Evolutionary conservation across 2,329 filamentous ascomycete species (phyloP).

Genomic region (Penicillium olsonii): DNA sequence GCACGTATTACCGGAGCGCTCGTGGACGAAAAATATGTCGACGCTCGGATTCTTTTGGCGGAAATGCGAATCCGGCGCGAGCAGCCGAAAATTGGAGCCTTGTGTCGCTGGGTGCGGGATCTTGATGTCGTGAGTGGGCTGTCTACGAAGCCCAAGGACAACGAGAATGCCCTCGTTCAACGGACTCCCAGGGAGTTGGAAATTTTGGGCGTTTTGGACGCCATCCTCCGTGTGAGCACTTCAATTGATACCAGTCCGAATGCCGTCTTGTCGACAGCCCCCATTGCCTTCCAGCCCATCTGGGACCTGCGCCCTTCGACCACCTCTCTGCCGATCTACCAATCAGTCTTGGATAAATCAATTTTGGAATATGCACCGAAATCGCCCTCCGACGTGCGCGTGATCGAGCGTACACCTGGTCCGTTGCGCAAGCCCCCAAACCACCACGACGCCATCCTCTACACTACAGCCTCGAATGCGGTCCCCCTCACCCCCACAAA

Average conservation of each 20-base stretch:
- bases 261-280: conserved; percentile 40
- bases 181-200: conserved; percentile 52
- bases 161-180: conserved; percentile 21
- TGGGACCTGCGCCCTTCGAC: conserved; percentile 60
- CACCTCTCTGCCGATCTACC: conserved; percentile 51
- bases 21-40: conserved; percentile 64
- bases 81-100: conserved; percentile 66
- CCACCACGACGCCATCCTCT: conserved; percentile 65
- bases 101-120: conserved; percentile 73
- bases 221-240: conserved; percentile 64
- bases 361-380: conserved; percentile 47
- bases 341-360: conserved; percentile 60
- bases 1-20: conserved; percentile 67
- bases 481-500: conserved; percentile 52
- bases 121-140: conserved; percentile 69
- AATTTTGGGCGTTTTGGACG: conserved; percentile 63
- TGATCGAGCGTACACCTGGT: conserved; percentile 65
- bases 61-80: conserved; percentile 70
- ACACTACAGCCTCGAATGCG: conserved; percentile 60
- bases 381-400: conserved; percentile 45
- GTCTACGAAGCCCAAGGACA: conserved; percentile 55
- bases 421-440: conserved; percentile 67
- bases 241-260: conserved; percentile 53
- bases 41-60: conserved; percentile 65
- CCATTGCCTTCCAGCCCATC: conserved; percentile 60